These are phyloP conservation scores for Cryptosporidium meleagridis DNA, from an alignment of 169 alveolate species.

Conservation along the genomic window DNA sequence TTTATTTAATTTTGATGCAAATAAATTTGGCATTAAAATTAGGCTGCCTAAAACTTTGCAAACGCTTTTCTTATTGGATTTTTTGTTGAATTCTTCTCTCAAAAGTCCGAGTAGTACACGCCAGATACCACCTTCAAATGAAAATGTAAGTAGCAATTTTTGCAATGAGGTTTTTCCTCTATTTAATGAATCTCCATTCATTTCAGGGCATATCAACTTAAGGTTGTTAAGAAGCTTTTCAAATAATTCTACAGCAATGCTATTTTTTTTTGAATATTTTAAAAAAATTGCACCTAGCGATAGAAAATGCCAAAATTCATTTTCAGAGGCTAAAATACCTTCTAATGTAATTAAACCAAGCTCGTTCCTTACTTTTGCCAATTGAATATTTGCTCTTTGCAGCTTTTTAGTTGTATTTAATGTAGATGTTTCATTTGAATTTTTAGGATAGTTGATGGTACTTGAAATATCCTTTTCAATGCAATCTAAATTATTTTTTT, in stretches of 20 bases:
- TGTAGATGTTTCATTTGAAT: background rate
- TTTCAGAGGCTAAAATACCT: slow-evolving; percentile 45
- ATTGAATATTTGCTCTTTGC: slow-evolving; percentile 12
- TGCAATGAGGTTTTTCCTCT: slow-evolving; percentile 20
- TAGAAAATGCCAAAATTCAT: slow-evolving; percentile 56
- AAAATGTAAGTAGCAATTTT: slow-evolving; percentile 24
- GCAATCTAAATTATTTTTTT: background rate
- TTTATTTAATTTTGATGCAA: background rate
- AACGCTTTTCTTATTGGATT: slow-evolving; percentile 25
- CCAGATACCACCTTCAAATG: slow-evolving; percentile 73
- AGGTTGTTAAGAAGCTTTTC: slow-evolving; percentile 23
- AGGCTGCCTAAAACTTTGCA: slow-evolving; percentile 32
- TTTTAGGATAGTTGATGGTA: background rate
- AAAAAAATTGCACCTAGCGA: slow-evolving; percentile 58
- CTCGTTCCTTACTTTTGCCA: slow-evolving; percentile 41
- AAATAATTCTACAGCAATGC: slow-evolving; percentile 63
- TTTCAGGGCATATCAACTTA: slow-evolving; percentile 45
- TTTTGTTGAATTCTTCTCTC: slow-evolving; percentile 52
- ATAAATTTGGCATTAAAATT: slow-evolving; percentile 39
- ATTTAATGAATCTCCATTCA: slow-evolving; percentile 5
- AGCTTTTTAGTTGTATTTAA: background rate
- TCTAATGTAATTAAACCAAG: slow-evolving; percentile 57
- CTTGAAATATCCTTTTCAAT: background rate
- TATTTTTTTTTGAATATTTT: slow-evolving; percentile 16
- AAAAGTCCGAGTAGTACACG: slow-evolving; percentile 44